Base-by-base conservation (phyloP, 2,329 filamentous ascomycete species). In the Seiridium cupressi region DNA sequence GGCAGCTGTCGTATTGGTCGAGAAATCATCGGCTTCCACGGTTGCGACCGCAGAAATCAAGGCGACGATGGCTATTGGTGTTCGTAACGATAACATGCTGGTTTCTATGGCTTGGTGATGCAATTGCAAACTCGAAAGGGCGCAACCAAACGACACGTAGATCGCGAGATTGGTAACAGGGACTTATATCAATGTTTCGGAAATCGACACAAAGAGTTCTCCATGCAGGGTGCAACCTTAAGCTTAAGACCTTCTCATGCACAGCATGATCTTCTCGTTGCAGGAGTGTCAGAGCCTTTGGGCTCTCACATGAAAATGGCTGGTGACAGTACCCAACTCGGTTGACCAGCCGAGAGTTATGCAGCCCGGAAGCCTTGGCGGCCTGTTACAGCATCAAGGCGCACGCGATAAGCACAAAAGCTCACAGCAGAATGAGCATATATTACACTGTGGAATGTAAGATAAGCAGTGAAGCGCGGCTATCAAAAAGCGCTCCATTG, bases 281-380 rank as follows among this genome's bases (percentile, higher is more conserved):
- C 51, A 55, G 18, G 36, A 31, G 35, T 55, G 51, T 55, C 38
- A 55, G 36, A 55, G 51, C 36, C 36, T 55, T 38, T 26, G 36
- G 36, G n/a, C 7, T 55, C 51, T 55, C 51, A 44, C 51, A 55
- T 55, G 51, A 44, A 44, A n/a, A 53, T 18, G 36, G 51, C 11
- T 55, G 51, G 51, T 44, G 51, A 55, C 34, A 26, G 18, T 18
- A 55, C 51, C 51, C 36, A 55, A 55, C 36, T 55, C 38, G 51
- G 51, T 42, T 55, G 51, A 38, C 26, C 31, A 44, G 18, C 51
- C 51, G 51, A 55, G 34, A 53, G 26, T 26, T 55, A 55, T 55
- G 40, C 40, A 44, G 36, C 36, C 44, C 31, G 38, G 8, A 38
- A 31, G 51, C 11, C 51, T 44, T 55, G 51, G 51, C 51, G 31